Evolutionary conservation across 805 yeast genomes (phyloP).

Genomic region (Lachancea fermentati): DNA sequence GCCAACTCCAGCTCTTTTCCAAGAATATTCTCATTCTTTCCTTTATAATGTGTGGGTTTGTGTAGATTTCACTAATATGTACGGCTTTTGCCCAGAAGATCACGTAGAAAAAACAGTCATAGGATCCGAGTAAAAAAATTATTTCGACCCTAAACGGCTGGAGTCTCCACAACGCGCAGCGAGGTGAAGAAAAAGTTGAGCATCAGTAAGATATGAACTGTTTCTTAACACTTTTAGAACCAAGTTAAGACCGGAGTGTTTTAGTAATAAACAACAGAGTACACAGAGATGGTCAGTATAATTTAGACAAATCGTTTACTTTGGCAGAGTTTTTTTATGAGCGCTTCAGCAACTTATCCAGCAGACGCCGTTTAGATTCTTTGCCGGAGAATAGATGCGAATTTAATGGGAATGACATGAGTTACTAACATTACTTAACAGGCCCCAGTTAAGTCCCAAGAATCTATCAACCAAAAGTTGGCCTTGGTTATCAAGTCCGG

Average conservation of each 20-base stretch:
- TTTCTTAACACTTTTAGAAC: background rate
- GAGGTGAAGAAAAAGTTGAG: background rate
- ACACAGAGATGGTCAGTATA: slow-evolving; percentile 98
- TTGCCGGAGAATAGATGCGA: background rate
- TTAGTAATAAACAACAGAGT: slow-evolving; percentile 26
- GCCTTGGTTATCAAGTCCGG: slow-evolving; percentile 98
- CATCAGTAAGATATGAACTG: background rate
- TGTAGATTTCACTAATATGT: background rate
- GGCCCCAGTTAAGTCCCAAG: slow-evolving; percentile 94
- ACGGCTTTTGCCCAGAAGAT: background rate
- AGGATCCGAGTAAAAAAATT: no score
- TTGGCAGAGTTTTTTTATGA: background rate
- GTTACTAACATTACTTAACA: slow-evolving; percentile 25
- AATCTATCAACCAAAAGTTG: slow-evolving; percentile 95
- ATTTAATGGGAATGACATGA: background rate
- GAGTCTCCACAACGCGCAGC: no score
- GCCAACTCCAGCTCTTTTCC: no score
- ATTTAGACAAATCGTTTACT: slow-evolving; percentile 1
- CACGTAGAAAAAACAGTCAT: background rate
- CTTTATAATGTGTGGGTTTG: background rate
- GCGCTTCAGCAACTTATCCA: background rate
- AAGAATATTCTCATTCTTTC: no score
- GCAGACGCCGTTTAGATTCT: background rate
- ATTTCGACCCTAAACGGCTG: no score
- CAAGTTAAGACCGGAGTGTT: slow-evolving; percentile 87